Evolutionary conservation across 2,329 filamentous ascomycete species (phyloP), one percentile per base, ranked within the genome.

Genomic region (Endoconidiophora polonica): DNA sequence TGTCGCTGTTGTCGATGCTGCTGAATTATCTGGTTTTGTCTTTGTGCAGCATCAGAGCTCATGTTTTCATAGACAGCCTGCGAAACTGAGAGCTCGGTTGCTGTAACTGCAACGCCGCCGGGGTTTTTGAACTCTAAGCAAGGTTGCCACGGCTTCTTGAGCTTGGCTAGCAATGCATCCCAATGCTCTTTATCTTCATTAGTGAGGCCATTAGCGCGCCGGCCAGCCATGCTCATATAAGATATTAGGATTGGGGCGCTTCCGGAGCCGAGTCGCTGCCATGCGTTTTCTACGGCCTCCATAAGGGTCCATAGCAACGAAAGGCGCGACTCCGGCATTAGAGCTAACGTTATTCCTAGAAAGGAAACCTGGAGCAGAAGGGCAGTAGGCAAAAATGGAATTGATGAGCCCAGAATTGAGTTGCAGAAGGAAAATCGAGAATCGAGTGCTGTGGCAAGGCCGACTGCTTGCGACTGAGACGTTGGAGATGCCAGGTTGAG

Each of bases 311-410:
- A 65, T 16, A 65, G 55, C 9, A 67, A 55, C 7, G 64, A 65
- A 2, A 62, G 57, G 9, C 64, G 58, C 42, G 61, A 56, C 2
- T 59, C 58, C 2, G 63, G 58, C 18, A 61, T 57, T 24, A 65
- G 49, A 36, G 60, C 59, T 24, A 65, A 55, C 4, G 62, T 66
- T n/a, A 60, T 59, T 4, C 62, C 58, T n/a, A 66, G 54, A 46
- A 67, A 67, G 33, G 63, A 60, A 4, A 60, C 57, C 51, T 66
- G 65, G 4, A 66, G 58, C 1, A 67, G 54, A 14, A 62, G 62
- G 4, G 65, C 63, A 4, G 64, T 62, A 0, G 64, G 63, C 0
- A 63, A 54, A 26, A 55, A 57, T 10, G 65, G 63, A 1, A 59
- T 63, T 7, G 62, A 60, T 7, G 59, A 59, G 6, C 60, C 60